These are phyloP conservation scores for Boletus coccyginus DNA, from an alignment of 768 basidiomycete species.

Conservation along the genomic window DNA sequence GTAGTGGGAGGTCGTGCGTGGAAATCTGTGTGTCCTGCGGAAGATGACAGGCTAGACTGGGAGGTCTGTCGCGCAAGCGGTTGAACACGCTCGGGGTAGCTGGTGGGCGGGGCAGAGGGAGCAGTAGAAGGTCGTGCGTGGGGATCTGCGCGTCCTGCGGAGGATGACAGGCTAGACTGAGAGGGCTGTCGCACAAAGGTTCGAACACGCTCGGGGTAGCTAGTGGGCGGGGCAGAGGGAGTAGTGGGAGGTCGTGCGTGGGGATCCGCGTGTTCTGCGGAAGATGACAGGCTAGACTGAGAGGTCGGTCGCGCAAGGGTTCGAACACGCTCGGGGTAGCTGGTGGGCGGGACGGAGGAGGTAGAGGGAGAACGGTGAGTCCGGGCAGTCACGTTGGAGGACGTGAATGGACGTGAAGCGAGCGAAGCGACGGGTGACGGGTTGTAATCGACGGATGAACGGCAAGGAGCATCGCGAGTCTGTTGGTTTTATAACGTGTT, in stretches of 20 bases:
- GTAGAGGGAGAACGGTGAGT: conserved; percentile 7
- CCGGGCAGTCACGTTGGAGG: conserved; percentile 1
- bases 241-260: conserved; percentile 1
- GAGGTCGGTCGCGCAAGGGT: conserved; percentile 8
- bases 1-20: conserved; percentile 2
- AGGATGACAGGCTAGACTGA: conserved; percentile 2
- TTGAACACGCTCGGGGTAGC: conserved; percentile 16
- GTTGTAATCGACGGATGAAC: conserved; percentile 1
- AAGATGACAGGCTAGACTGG: conserved; percentile 1
- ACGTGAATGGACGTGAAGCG: conserved; percentile 12
- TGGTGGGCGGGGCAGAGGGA: conserved; percentile 15
- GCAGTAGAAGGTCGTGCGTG: neutral
- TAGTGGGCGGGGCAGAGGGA: conserved; percentile 15
- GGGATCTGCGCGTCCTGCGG: neutral
- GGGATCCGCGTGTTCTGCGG: neutral
- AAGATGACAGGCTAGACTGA: conserved; percentile 2
- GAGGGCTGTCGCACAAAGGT: conserved; percentile 8
- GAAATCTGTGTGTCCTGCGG: neutral
- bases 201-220: conserved; percentile 16
- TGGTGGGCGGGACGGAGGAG: conserved; percentile 15
- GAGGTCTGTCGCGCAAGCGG: conserved; percentile 8
- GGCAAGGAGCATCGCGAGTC: conserved; percentile 2
- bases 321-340: conserved; percentile 16
- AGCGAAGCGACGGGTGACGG: neutral
- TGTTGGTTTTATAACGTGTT: conserved; percentile 23